Evolutionary conservation across 2,329 filamentous ascomycete genomes (phyloP), one percentile per base, ranked within the genome.

Genomic region (Trematosphaeria pertusa): DNA sequence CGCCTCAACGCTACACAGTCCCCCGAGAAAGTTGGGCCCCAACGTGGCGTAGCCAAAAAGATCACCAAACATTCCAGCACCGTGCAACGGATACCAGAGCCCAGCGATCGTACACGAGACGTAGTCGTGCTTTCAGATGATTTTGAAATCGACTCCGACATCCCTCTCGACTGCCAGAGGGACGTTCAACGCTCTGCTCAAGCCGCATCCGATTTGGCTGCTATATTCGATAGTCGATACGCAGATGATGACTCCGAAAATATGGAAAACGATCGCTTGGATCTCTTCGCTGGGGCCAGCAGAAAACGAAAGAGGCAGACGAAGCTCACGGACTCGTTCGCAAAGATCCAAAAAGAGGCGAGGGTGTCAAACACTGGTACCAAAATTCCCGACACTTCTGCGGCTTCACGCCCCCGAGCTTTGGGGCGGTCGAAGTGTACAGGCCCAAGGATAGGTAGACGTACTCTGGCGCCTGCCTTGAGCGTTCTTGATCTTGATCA

Each of bases 401-500:
- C 15, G 24, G 5, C 39, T 28, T n/a, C n/a, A n/a, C n/a, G n/a
- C n/a, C n/a, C n/a, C n/a, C 15, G 21, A 21, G 17, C 10, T 6
- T 31, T 37, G 10, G 15, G 30, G 11, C 53, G 43, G 15, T 54
- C 26, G 31, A 54, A 45, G 26, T 43, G 55, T 21, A 18, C 36
- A 17, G 44, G 30, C 5, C 34, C 50, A n/a, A 64, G 50, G 37
- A 52, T 32, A 21, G 37, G 46, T 19, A 54, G 33, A 32, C 42
- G 28, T 2, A 54, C 43, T 18, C 46, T 56, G 11, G 67, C 49
- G 12, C 71, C 49, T 45, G 57, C 49, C 30, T 59, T 79, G 59
- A 78, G 82, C 48, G 78, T 86, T 14, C 59, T 83, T 5, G 82
- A 85, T 69, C 71, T 73, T 59, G 72, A 53, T 58, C 70, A 63